A percentile compares a stretch with the other conserved stretches of the same genome.
Conservation (phyloP, 345 rosid genomes). For the Erucastrum elatum region DNA sequence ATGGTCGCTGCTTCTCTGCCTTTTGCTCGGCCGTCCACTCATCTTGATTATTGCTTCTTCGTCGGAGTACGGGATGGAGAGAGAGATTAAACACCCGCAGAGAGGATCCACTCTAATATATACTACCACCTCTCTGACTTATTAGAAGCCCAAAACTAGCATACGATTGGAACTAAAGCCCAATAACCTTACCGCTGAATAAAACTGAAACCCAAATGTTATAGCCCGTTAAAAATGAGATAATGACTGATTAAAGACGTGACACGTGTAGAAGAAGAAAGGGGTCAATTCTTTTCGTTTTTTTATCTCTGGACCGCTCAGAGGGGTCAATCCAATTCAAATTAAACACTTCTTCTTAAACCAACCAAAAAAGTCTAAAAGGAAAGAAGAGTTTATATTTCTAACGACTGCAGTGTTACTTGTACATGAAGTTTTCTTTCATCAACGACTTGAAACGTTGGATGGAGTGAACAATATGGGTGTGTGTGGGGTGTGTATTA, state of each 20-base stretch:
- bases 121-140: not conserved
- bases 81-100: not conserved
- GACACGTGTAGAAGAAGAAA: not conserved
- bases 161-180: not conserved
- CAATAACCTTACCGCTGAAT: not conserved
- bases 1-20: constrained; percentile 28
- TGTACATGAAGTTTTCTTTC: not conserved
- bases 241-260: not conserved
- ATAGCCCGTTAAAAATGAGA: not conserved
- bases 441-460: not conserved
- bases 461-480: not conserved
- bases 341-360: not conserved
- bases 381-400: not conserved
- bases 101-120: not conserved
- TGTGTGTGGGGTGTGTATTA: not conserved
- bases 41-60: constrained; percentile 1
- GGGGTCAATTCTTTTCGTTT: too few species aligned
- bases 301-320: too few species aligned
- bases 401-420: not conserved
- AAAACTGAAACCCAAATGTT: not conserved
- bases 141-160: not conserved
- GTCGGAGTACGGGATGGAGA: not conserved
- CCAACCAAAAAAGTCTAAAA: not conserved
- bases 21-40: constrained; percentile 23
- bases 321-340: not conserved